Evolutionary conservation across 1,284 basidiomycete genomes (phyloP).

Genomic region (Tremellales sp.): DNA sequence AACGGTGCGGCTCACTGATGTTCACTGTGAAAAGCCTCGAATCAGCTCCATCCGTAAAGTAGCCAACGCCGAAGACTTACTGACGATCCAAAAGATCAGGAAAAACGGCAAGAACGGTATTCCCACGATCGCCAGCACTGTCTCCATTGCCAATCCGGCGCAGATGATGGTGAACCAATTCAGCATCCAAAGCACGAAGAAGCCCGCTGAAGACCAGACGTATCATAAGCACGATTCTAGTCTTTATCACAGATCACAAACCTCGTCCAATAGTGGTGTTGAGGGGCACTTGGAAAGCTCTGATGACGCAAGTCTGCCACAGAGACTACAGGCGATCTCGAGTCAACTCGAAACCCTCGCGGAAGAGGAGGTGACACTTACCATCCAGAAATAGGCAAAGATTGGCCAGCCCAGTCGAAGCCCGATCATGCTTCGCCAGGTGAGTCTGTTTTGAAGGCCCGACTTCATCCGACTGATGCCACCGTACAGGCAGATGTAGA

Average conservation of each 20-base stretch:
- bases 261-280: slow-evolving; percentile 30
- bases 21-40: too few relatives aligned
- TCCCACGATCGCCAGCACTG: slow-evolving; percentile 32
- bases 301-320: slow-evolving; percentile 32
- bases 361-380: slow-evolving; percentile 9
- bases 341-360: background rate
- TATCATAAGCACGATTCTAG: background rate
- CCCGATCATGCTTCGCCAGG: slow-evolving; percentile 21
- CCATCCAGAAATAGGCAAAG: slow-evolving; percentile 38
- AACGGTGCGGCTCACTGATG: slow-evolving; percentile 23
- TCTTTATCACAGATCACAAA: slow-evolving; percentile 9
- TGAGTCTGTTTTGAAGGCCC: slow-evolving; percentile 25
- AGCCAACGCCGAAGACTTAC: slow-evolving; percentile 15
- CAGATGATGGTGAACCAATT: slow-evolving; percentile 40
- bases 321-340: slow-evolving; percentile 19
- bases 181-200: slow-evolving; percentile 40
- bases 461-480: slow-evolving; percentile 25
- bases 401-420: slow-evolving; percentile 30
- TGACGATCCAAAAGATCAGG: slow-evolving; percentile 37
- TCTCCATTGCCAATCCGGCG: slow-evolving; percentile 39
- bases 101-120: slow-evolving; percentile 35
- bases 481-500: slow-evolving; percentile 33
- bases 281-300: slow-evolving; percentile 38
- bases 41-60: too few relatives aligned
- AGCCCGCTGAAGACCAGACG: slow-evolving; percentile 25